phyloP scores from a whole-genome alignment of 2,329 filamentous ascomycete species.

The Fonsecaea pugnacius region DNA sequence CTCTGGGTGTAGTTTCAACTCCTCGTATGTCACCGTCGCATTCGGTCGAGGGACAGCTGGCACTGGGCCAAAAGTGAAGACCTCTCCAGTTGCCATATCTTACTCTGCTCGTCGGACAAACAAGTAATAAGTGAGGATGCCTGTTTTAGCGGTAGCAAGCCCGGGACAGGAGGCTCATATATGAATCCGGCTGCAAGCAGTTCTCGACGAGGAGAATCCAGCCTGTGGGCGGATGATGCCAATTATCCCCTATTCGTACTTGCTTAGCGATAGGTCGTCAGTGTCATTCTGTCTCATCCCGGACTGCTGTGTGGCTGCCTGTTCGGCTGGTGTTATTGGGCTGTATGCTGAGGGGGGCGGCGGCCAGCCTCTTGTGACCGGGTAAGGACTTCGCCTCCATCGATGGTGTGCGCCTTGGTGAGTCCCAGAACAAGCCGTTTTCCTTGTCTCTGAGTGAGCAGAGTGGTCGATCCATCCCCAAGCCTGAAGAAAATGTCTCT shows the following conservation, averaged over 20 bases:
- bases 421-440: neutral
- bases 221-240: neutral
- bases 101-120: neutral
- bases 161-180: neutral
- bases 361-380: neutral
- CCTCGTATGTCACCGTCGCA: constrained; percentile 10
- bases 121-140: neutral
- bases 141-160: neutral
- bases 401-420: neutral
- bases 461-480: neutral
- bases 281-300: neutral
- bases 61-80: constrained; percentile 17
- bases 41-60: constrained; percentile 13
- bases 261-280: neutral
- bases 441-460: neutral
- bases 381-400: constrained; percentile 2
- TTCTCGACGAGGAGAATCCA: neutral
- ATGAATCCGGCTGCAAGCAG: neutral
- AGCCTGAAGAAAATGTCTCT: constrained; percentile 5
- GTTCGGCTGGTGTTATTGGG: neutral
- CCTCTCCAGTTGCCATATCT: constrained; percentile 11
- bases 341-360: constrained; percentile 1
- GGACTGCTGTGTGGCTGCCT: neutral
- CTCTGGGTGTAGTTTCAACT: constrained; percentile 14
- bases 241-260: neutral